These are phyloP conservation scores for Coemansia sp. DNA, from an alignment of 192 early-diverging fungal species.

Conservation along the genomic window DNA sequence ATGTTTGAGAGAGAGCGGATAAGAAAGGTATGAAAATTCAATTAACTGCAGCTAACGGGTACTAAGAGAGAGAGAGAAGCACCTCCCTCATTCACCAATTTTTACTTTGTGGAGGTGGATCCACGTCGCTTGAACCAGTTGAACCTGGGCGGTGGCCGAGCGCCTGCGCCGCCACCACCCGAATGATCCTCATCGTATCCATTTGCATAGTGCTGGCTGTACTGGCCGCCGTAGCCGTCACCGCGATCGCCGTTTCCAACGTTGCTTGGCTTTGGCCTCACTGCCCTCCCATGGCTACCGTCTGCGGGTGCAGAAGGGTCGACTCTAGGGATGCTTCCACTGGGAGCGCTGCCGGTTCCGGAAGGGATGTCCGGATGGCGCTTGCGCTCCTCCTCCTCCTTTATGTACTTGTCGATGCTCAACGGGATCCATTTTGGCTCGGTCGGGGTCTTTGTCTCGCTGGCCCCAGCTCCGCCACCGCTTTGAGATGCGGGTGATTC, in stretches of 20 bases:
- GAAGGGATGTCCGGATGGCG: constrained; percentile 6
- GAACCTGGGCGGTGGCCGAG: constrained; percentile 41
- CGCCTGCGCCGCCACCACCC: constrained; percentile 4
- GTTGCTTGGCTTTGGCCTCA: constrained; percentile 43
- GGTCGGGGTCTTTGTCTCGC: not conserved
- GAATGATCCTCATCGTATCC: constrained; percentile 10
- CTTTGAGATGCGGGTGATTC: not conserved
- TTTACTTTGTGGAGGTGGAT: constrained; percentile 42
- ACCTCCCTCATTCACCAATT: no score
- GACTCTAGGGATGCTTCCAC: not conserved
- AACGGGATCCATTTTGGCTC: constrained; percentile 48
- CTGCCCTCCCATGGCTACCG: constrained; percentile 9
- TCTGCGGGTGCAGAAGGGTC: not conserved
- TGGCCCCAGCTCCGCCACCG: not conserved
- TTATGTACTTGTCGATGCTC: constrained; percentile 52
- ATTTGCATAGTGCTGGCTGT: constrained; percentile 7
- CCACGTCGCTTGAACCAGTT: constrained; percentile 57
- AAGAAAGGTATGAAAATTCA: no score
- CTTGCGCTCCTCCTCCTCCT: constrained; percentile 47
- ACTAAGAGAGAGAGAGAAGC: no score
- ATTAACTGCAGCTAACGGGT: no score
- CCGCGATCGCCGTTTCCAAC: constrained; percentile 32
- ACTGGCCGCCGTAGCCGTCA: constrained; percentile 9
- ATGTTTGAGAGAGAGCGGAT: no score
- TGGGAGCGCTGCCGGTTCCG: not conserved